Percentiles rank a stretch among this genome's conserved stretches.
Evolutionary conservation across 2,329 filamentous ascomycete genomes (phyloP).

Genomic region (Orbilia quercus): DNA sequence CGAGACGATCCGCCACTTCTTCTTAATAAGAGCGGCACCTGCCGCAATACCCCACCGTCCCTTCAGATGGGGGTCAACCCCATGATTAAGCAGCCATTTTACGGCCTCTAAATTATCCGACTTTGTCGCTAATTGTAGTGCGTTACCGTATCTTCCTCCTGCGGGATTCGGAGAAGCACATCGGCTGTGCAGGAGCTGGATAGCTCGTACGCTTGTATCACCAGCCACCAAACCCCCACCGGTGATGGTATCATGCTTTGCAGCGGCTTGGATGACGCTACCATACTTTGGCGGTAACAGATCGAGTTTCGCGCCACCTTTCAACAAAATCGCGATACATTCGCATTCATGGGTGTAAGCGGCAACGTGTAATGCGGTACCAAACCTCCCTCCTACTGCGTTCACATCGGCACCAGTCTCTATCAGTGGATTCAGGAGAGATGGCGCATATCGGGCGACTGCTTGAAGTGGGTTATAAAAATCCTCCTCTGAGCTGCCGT

Average conservation of each 20-base stretch:
- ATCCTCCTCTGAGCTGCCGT: conserved; percentile 16
- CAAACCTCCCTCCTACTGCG: conserved; percentile 23
- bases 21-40: conserved; percentile 20
- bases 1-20: conserved; percentile 36
- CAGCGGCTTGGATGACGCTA: conserved; percentile 32
- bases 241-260: conserved; percentile 9
- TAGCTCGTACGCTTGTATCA: conserved; percentile 23
- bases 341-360: conserved; percentile 4
- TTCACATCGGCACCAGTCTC: conserved; percentile 35
- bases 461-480: conserved; percentile 31
- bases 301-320: conserved; percentile 33
- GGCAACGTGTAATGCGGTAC: conserved; percentile 34
- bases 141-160: conserved; percentile 27
- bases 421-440: conserved; percentile 26
- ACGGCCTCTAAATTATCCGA: conserved; percentile 29
- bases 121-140: conserved; percentile 31
- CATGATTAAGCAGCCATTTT: conserved; percentile 30
- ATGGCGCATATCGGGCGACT: not conserved
- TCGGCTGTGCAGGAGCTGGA: conserved; percentile 29
- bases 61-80: conserved; percentile 19
- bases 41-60: conserved; percentile 23
- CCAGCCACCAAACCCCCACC: conserved; percentile 15
- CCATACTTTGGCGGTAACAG: conserved; percentile 26
- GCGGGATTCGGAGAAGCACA: conserved; percentile 13
- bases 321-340: conserved; percentile 16